These are phyloP conservation scores for Serendipita sp. DNA, from an alignment of 768 basidiomycete genomes.

Conservation along the genomic window DNA sequence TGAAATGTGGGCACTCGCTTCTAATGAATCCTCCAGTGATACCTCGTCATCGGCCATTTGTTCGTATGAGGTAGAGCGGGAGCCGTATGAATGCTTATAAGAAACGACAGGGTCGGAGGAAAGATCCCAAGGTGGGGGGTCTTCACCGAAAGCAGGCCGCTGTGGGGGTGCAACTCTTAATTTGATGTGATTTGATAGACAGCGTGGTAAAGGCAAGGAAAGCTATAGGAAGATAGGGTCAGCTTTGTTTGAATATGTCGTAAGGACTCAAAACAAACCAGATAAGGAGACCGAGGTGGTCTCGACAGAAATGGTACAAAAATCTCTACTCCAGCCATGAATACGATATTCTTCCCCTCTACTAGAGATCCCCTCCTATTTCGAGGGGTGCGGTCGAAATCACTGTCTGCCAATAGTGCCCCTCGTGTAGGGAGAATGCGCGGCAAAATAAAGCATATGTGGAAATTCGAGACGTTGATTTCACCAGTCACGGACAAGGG, in stretches of 20 bases:
- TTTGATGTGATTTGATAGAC: constrained; percentile 58
- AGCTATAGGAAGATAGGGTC: constrained; percentile 28
- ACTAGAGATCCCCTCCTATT: constrained; percentile 34
- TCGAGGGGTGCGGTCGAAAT: constrained; percentile 4
- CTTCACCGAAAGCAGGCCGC: constrained; percentile 40
- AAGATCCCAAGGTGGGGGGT: constrained; percentile 53
- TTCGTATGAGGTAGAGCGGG: constrained; percentile 43
- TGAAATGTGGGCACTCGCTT: neutral
- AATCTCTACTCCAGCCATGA: constrained; percentile 69
- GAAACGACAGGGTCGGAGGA: constrained; percentile 63
- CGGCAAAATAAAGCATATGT: constrained; percentile 5
- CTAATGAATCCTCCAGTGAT: neutral
- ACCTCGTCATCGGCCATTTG: constrained; percentile 64
- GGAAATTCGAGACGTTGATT: constrained; percentile 1
- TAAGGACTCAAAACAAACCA: constrained; percentile 25
- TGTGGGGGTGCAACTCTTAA: constrained; percentile 56
- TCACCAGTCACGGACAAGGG: neutral
- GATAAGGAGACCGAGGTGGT: constrained; percentile 59
- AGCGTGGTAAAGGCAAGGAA: constrained; percentile 61
- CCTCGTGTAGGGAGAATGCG: neutral
- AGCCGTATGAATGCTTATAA: constrained; percentile 31
- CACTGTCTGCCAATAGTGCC: constrained; percentile 6
- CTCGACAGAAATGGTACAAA: constrained; percentile 50
- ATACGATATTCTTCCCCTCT: constrained; percentile 39
- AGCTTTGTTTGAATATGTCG: neutral